Base-by-base conservation (phyloP, 768 basidiomycete species). In the Scleroderma bovista region DNA sequence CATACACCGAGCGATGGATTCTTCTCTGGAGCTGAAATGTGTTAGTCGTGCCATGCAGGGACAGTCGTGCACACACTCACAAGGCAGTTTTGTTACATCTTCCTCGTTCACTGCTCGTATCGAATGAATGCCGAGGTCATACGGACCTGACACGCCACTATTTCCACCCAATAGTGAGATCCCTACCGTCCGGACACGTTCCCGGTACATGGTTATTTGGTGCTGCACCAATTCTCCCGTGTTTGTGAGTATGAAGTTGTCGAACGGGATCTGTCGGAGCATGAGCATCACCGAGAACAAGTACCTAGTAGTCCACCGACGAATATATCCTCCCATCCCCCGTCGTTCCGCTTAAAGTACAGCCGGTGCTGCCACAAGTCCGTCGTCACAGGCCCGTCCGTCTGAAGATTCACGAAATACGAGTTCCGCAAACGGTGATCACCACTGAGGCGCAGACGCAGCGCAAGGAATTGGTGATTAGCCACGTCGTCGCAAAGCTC, bases 281-380 rank as follows among this genome's bases (percentile, higher is more conserved):
- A 9, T n/a, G 34, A 36, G 34, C 13, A n/a, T 15, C 34, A 36
- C 12, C 8, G 32, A 33, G 34, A 13, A 36, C 34, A 13, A 12
- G 34, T 47, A n/a, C n/a, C 22, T 53, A 50, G 22, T 32, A 60
- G 44, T 24, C 52, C 37, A 75, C 84, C 57, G 55, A 89, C 90
- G 60, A 84, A 84, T 15, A 94, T 64, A 59, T 91, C 84, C 63
- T 93, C 86, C 92, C 92, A 94, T 4, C 73, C 69, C 22, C 80
- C 77, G 50, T 84, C 78, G 23, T 73, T 70, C 48, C 79, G 76
- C 44, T 76, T 72, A 63, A 93, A 88, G 68, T 80, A 89, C n/a
- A 98, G 73, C 31, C 90, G 79, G 57, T 97, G 93, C 62, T 96
- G 95, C 85, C 89, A 98, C n/a, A 98, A 72, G 63, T 95, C 92